phyloP scores from a whole-genome alignment of 768 basidiomycete genomes.

The Ephemerocybe angulata region DNA sequence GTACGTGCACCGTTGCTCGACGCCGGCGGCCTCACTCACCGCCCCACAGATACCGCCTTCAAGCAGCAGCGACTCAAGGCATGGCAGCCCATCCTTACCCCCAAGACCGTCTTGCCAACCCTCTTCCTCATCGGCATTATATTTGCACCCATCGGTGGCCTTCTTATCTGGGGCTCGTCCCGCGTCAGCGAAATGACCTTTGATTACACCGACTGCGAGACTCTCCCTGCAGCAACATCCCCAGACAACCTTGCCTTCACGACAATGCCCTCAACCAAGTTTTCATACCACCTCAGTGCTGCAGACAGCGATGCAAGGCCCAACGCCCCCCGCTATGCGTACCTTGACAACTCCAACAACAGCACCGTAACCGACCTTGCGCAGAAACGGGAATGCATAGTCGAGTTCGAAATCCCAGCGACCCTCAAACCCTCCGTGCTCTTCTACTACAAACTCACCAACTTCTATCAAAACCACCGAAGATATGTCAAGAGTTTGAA shows the following conservation, averaged over 20 bases:
- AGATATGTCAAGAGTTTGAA: conserved; percentile 93
- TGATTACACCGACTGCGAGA: conserved; percentile 93
- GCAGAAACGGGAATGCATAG: conserved; percentile 58
- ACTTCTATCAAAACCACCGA: conserved; percentile 98
- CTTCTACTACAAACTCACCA: conserved; percentile 94
- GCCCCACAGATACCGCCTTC: conserved; percentile 84
- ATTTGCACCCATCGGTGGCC: conserved; percentile 93
- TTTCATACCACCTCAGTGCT: conserved; percentile 59
- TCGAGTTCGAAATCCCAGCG: conserved; percentile 81
- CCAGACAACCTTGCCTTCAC: conserved; percentile 36
- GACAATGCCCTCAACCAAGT: conserved; percentile 64
- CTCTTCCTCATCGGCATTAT: conserved; percentile 92
- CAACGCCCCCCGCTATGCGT: conserved; percentile 70
- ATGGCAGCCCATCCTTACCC: conserved; percentile 99
- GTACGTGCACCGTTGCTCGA: conserved; percentile 32
- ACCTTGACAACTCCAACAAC: conserved; percentile 54
- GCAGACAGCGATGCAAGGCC: conserved; percentile 49
- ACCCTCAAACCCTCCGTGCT: conserved; percentile 73
- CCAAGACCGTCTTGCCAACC: conserved; percentile 95
- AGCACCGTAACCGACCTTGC: conserved; percentile 39
- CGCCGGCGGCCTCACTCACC: conserved; percentile 14
- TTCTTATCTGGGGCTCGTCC: conserved; percentile 83
- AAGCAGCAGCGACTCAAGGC: conserved; percentile 99
- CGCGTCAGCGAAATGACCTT: conserved; percentile 91
- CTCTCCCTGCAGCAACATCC: conserved; percentile 42